Evolutionary conservation across 2,329 filamentous ascomycete genomes (phyloP).

Genomic region (Boeremia exigua): DNA sequence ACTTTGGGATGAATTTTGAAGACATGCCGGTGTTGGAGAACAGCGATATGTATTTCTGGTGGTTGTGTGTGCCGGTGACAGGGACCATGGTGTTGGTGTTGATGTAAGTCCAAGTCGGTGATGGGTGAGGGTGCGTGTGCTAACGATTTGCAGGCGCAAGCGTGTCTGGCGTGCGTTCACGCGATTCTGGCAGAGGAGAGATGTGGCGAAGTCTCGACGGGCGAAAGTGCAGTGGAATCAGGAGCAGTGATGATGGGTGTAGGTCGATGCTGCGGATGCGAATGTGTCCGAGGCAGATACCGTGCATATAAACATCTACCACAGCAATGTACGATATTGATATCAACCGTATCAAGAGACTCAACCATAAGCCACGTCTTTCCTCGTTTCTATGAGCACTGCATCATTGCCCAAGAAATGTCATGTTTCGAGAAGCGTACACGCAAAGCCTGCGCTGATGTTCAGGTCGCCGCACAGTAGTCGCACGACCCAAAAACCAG

Average conservation of each 20-base stretch:
- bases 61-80: constrained; percentile 50
- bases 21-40: constrained; percentile 55
- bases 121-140: background rate
- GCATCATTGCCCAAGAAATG: too few species aligned
- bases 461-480: too few species aligned
- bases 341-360: too few species aligned
- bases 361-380: too few species aligned
- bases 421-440: too few species aligned
- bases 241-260: background rate
- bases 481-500: too few species aligned
- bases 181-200: constrained; percentile 7
- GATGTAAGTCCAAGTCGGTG: constrained; percentile 4
- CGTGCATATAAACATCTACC: too few species aligned
- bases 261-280: background rate
- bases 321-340: too few species aligned
- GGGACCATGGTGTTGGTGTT: constrained; percentile 38
- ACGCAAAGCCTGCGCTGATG: too few species aligned
- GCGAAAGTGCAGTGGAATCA: background rate
- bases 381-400: too few species aligned
- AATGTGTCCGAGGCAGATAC: too few species aligned
- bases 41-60: constrained; percentile 59
- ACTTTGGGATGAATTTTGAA: constrained; percentile 68
- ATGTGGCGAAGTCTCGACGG: constrained; percentile 2
- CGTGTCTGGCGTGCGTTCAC: constrained; percentile 9
- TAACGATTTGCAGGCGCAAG: constrained; percentile 4